These are phyloP conservation scores for Cephalotrichum gorgonifer DNA, from an alignment of 2,329 filamentous ascomycete species.

Conservation along the genomic window DNA sequence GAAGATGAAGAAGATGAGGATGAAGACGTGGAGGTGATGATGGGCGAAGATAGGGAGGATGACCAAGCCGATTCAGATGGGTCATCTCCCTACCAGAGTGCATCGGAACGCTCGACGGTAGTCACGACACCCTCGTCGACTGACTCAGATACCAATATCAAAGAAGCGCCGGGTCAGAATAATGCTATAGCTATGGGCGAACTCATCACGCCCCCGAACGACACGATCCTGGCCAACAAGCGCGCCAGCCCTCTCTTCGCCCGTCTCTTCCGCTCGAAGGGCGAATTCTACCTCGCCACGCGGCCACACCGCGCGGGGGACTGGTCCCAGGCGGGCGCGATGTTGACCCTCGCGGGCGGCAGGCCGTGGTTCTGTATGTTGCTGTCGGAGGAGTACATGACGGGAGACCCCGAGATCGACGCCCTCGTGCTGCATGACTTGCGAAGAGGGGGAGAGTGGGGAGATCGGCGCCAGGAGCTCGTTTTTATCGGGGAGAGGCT, in stretches of 20 bases:
- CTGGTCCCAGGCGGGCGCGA: slow-evolving; percentile 55
- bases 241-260: slow-evolving; percentile 39
- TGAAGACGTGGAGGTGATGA: slow-evolving; percentile 10
- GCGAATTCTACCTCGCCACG: slow-evolving; percentile 49
- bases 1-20: slow-evolving; percentile 21
- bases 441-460: slow-evolving; percentile 49
- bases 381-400: slow-evolving; percentile 36
- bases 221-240: slow-evolving; percentile 43
- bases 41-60: slow-evolving; percentile 14
- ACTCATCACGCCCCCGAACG: slow-evolving; percentile 22
- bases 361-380: slow-evolving; percentile 50
- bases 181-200: slow-evolving; percentile 8
- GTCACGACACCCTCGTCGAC: slow-evolving; percentile 8
- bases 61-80: slow-evolving; percentile 12
- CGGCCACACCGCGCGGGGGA: slow-evolving; percentile 43
- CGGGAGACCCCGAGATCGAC: slow-evolving; percentile 35
- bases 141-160: not conserved
- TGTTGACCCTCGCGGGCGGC: slow-evolving; percentile 49
- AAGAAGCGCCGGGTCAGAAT: slow-evolving; percentile 8
- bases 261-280: slow-evolving; percentile 53
- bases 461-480: slow-evolving; percentile 59
- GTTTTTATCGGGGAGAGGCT: slow-evolving; percentile 64
- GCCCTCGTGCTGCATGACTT: slow-evolving; percentile 39
- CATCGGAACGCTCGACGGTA: slow-evolving; percentile 7
- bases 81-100: slow-evolving; percentile 1